Base-by-base conservation (phyloP, 805 yeast species). In the Monosporozyma solicola region DNA sequence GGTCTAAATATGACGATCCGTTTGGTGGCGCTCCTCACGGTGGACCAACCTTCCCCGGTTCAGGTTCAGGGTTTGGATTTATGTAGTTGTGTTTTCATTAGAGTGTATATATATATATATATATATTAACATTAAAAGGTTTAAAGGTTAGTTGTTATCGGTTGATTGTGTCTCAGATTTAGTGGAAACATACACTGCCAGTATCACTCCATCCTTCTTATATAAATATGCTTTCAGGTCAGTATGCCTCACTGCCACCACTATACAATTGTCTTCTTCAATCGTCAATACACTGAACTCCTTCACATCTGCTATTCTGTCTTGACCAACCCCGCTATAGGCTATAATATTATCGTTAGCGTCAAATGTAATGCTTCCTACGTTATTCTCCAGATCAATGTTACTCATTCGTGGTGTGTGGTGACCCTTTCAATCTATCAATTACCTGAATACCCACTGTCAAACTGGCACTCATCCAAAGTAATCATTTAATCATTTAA, bases 1-100 rank as follows among this genome's bases (percentile, higher is more conserved):
- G 72, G 6, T 59, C 69, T 20, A 63, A 60, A 35, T 69, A 56
- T 50, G 69, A 67, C 53, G 69, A 68, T 48, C 72, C 72, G 20
- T 67, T 57, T 24, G 54, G 54, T 0, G 53, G 54, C 20, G 29
- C 52, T 15, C 55, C 58, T 20, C 46, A 52, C 41, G 53, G 58
- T 43, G 55, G 57, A 32, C 41, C 52, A 13, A 43, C 25, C 27
- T 49, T 46, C 13, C 47, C 45, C 22, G 41, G 54, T 25, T 15
- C 49, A 20, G 59, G 59, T 29, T 55, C 53, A 47, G 58, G 58
- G 9, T 25, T 16, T 24, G 56, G 52, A 5, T 53, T 53, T 48
- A 16, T 44, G 48, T 43, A 35, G 25, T 22, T 16, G 8, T 20
- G 10, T 10, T 39, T 39, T 51, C 20, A 20, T 20, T 20, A 20